Evolutionary conservation across 345 rosid species (phyloP).

Genomic region (Hypericum perforatum): DNA sequence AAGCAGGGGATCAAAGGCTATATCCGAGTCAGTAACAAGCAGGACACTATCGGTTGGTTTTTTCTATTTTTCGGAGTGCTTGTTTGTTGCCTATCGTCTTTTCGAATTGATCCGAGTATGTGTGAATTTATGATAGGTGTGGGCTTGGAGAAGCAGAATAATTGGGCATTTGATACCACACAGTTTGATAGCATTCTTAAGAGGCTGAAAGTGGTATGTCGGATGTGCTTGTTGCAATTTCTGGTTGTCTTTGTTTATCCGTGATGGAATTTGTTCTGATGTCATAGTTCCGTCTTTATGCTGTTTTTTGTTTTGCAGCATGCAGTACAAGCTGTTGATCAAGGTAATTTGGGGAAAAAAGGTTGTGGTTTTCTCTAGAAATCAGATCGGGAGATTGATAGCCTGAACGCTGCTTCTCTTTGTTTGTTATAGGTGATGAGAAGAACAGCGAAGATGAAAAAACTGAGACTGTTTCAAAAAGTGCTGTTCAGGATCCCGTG

Average conservation of each 20-base stretch:
- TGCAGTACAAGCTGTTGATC: constrained; percentile 38
- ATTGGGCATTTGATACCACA: constrained; percentile 92
- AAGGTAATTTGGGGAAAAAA: constrained; percentile 35
- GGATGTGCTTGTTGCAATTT: neutral
- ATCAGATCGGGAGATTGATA: neutral
- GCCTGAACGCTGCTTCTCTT: constrained; percentile 1
- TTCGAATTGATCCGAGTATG: neutral
- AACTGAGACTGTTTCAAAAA: constrained; percentile 21
- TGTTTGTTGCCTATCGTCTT: neutral
- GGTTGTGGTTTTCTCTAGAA: neutral
- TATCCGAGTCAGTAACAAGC: constrained; percentile 80
- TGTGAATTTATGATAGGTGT: constrained; percentile 64
- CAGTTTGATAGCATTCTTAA: constrained; percentile 91
- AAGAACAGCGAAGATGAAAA: constrained; percentile 25
- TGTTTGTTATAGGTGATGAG: constrained; percentile 22
- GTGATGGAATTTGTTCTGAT: neutral
- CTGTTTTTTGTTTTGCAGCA: constrained; percentile 42
- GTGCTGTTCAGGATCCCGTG: constrained; percentile 24
- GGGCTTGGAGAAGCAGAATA: constrained; percentile 80
- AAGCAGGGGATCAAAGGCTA: constrained; percentile 94
- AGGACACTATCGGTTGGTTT: constrained; percentile 59
- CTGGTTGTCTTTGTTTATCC: neutral
- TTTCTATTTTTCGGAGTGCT: neutral
- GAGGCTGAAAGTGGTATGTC: constrained; percentile 81
- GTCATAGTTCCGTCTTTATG: neutral